Evolutionary conservation across 306 rosid genomes (phyloP), one percentile per base, ranked within the genome.

Genomic region (Oxytropis ochrocephala): DNA sequence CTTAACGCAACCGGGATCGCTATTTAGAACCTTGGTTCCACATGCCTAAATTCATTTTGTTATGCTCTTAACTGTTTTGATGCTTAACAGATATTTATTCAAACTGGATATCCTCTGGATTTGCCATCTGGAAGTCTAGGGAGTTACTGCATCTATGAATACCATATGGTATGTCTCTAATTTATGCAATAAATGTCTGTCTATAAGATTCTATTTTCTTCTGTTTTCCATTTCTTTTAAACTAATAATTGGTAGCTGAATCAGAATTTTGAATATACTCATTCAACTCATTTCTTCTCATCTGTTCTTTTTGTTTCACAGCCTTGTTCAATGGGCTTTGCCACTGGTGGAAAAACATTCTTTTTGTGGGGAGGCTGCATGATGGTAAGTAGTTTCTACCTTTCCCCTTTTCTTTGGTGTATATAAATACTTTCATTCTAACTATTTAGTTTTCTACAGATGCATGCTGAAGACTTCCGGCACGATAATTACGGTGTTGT

Each of bases 331-430:
- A 91, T 95, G 97, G 97, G 99, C 48, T 95, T 95, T 82, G 99
- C 99, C 67, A 95, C 99, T 62, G 99, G 99, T 73, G 99, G 99
- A 68, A 88, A 78, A 83, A 95, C 99, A 58, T 95, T 95, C 81
- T 95, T 95, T 80, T 84, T 95, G 13, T 95, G 99, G 99, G 99
- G 99, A 87, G 99, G 99, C 56, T 95, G 99, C 95, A 95, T 95
- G 99, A 95, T 95, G 99, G 99, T 77, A 83, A 87, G 91, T 89
- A 77, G 53, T 75, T 78, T 58, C 80, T 41, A 29, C 67, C 64
- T 11, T 65, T 33, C 78, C 27, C 36, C 18, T 62, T 16, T 42
- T 47, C 6, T 38, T 55, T 68, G 39, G 30, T 64, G 41, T 46
- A 29, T 65, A 43, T 66, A 60, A 51, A 14, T 70, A 17, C 17